Evolutionary conservation across 2,329 filamentous ascomycete species (phyloP), one percentile per base, ranked within the genome.

Genomic region (Purpureocillium lavendulum): DNA sequence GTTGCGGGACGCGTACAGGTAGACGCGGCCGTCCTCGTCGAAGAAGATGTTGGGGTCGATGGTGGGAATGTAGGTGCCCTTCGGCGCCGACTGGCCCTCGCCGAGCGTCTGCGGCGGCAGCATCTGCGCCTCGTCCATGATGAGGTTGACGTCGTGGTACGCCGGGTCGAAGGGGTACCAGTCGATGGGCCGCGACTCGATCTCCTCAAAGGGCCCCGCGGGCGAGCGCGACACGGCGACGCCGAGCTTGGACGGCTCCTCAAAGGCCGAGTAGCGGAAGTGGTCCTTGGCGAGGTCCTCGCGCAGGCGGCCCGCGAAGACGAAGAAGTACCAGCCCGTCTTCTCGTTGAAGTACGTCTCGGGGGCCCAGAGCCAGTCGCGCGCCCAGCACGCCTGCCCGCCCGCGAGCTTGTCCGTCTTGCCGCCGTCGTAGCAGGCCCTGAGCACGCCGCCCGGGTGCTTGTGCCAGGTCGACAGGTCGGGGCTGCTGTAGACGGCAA

Each of bases 11-110:
- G 50, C 43, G 40, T 60, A 61, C 0, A 62, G 39, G 39, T 69
- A 67, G 11, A 56, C 48, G 6, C 49, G 51, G 3, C 55, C 58
- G 42, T 64, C 55, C 6, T 54, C 46, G 31, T 69, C 61, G 34
- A 66, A 70, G 31, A 71, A 65, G n/a, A 74, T 54, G 51, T 71
- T 66, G 0, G 66, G 60, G 38, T 71, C 69, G 7, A 72, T 69
- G 4, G 54, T 57, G 1, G 58, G 58, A 15, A 61, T 61, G 15
- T 56, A 61, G 1, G 58, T 61, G 12, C 58, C 58, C 40, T 48
- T 59, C 1, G 58, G 58, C 10, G 58, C 58, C 0, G 40, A 52
- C 15, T 46, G 33, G 1, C 58, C 58, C 15, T 56, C 32, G 4
- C 44, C 42, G 1, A 49, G 48, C 29, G 36, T 57, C 32, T 52